Conservation (phyloP, 2,329 filamentous ascomycete species). For the Microdochium paspali region DNA sequence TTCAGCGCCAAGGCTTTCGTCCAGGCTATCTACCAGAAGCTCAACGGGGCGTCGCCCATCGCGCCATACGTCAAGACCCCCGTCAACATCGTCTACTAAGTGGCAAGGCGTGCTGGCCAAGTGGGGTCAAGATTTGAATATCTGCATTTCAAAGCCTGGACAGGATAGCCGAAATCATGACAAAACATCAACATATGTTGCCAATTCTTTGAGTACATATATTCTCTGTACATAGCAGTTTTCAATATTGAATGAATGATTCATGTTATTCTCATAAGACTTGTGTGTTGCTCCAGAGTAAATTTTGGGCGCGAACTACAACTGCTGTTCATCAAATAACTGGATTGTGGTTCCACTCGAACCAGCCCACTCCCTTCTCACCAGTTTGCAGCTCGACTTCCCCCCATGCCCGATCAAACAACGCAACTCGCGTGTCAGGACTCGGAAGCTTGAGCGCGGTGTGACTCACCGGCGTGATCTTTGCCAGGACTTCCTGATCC, state of each 20-base stretch:
- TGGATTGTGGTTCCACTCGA: background rate
- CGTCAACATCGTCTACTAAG: background rate
- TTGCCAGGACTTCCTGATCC: background rate
- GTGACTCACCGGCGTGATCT: background rate
- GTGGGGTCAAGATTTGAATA: too few species aligned
- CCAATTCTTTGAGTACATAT: too few species aligned
- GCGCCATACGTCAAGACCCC: conserved; percentile 7
- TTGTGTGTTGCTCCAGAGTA: too few species aligned
- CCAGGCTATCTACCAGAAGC: conserved; percentile 28
- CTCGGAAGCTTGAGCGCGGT: background rate
- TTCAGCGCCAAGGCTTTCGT: conserved; percentile 46
- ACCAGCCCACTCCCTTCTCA: background rate
- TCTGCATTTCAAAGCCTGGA: too few species aligned
- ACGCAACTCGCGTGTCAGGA: background rate
- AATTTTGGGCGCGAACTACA: too few species aligned
- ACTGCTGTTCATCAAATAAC: background rate
- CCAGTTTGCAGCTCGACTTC: background rate
- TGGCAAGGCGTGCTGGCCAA: too few species aligned
- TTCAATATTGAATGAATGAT: too few species aligned
- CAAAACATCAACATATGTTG: too few species aligned
- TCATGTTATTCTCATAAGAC: too few species aligned
- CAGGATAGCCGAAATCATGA: too few species aligned
- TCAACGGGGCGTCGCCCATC: conserved; percentile 15
- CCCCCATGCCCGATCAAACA: background rate
- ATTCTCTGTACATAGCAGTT: background rate